phyloP scores from a whole-genome alignment of 805 yeast genomes.

The Candida saitoana region DNA sequence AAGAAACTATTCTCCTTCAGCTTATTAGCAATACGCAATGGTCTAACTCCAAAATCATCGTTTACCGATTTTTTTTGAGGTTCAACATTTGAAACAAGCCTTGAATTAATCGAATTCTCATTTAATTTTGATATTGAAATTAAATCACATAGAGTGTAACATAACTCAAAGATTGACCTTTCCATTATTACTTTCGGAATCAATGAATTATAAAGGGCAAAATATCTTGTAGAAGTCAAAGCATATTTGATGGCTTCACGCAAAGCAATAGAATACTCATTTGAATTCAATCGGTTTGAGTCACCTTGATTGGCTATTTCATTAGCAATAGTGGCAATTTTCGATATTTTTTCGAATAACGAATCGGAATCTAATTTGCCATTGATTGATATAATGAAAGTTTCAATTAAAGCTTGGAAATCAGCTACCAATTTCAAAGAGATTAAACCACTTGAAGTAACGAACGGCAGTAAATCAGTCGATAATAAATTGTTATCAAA shows the following conservation, averaged over 20 bases:
- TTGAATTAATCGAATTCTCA: conserved; percentile 8
- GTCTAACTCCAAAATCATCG: conserved; percentile 50
- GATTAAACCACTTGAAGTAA: conserved; percentile 42
- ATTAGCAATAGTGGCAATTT: conserved; percentile 45
- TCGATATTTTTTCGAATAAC: conserved; percentile 50
- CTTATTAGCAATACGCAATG: conserved; percentile 63
- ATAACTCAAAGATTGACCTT: conserved; percentile 70
- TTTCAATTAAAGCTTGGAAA: conserved; percentile 48
- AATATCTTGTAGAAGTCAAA: conserved; percentile 74
- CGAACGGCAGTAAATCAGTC: conserved; percentile 24
- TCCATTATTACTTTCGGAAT: conserved; percentile 69
- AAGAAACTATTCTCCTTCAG: conserved; percentile 16
- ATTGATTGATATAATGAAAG: conserved; percentile 34
- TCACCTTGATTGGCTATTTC: conserved; percentile 34
- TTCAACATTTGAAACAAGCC: conserved; percentile 1
- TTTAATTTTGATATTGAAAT: conserved; percentile 50
- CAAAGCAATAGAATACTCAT: conserved; percentile 44
- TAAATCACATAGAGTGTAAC: conserved; percentile 61
- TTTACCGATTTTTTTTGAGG: conserved; percentile 2
- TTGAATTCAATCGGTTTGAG: conserved; percentile 19
- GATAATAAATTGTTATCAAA: conserved; percentile 16
- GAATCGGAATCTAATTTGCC: conserved; percentile 27
- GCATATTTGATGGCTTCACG: conserved; percentile 70
- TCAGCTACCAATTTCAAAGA: conserved; percentile 42
- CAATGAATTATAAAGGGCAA: conserved; percentile 52